These are phyloP conservation scores for Alternaria alternata DNA, from an alignment of 2,329 filamentous ascomycete species.

Conservation along the genomic window DNA sequence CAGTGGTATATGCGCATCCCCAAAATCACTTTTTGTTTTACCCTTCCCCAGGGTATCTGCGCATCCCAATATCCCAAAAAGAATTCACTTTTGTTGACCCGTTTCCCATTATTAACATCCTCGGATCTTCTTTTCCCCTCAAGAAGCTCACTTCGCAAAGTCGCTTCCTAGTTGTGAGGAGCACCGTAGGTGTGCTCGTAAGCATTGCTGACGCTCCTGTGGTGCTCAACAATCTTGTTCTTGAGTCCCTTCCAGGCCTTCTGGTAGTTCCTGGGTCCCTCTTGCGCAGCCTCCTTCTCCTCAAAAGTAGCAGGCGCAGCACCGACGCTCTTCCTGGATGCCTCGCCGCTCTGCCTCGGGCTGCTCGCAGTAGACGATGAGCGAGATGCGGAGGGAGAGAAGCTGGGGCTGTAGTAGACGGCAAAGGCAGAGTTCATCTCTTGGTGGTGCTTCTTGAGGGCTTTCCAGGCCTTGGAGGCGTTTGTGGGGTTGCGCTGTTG, in stretches of 20 bases:
- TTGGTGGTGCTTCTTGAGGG: conserved; percentile 43
- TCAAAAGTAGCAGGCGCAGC: not conserved
- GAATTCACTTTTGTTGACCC: conserved; percentile 3
- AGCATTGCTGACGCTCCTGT: conserved; percentile 36
- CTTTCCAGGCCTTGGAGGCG: conserved; percentile 36
- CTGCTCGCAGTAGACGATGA: conserved; percentile 13
- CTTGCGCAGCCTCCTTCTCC: conserved; percentile 6
- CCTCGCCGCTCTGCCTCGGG: conserved; percentile 27
- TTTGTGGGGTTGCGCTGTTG: conserved; percentile 26
- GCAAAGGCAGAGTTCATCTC: conserved; percentile 41
- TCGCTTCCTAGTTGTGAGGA: not conserved
- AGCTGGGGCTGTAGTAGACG: conserved; percentile 35
- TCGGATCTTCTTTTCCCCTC: not conserved
- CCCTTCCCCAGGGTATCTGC: conserved; percentile 6
- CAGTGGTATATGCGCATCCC: conserved; percentile 13
- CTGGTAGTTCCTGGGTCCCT: conserved; percentile 28
- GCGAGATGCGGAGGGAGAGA: conserved; percentile 21
- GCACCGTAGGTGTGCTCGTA: conserved; percentile 27
- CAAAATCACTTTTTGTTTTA: conserved; percentile 12
- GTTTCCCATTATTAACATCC: not conserved
- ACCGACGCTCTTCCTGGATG: conserved; percentile 3
- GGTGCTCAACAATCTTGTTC: conserved; percentile 42
- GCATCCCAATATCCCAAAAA: not conserved
- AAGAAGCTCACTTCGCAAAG: not conserved
- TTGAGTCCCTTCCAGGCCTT: conserved; percentile 39